A percentile compares a stretch with the other conserved stretches of the same genome.
Conservation (phyloP, 2,329 filamentous ascomycete genomes). For the Aspergillus nomiae region DNA sequence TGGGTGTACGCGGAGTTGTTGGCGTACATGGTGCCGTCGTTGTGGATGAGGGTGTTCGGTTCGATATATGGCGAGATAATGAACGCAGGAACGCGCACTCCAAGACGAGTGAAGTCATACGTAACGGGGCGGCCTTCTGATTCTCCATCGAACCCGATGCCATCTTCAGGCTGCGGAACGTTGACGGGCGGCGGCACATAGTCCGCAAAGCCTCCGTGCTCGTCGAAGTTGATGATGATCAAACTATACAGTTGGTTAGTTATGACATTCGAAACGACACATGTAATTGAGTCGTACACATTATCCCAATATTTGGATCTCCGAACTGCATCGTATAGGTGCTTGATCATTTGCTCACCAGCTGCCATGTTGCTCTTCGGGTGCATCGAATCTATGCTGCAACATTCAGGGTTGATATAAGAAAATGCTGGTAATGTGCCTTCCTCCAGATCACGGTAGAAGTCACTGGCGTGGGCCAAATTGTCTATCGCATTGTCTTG, state of each 20-base stretch:
- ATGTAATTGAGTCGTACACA: conserved; percentile 16
- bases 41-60: conserved; percentile 39
- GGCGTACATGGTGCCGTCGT: conserved; percentile 41
- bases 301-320: conserved; percentile 43
- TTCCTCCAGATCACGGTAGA: conserved; percentile 66
- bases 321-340: conserved; percentile 46
- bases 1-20: conserved; percentile 43
- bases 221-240: conserved; percentile 45
- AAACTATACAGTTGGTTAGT: conserved; percentile 22
- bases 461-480: conserved; percentile 43
- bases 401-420: conserved; percentile 49
- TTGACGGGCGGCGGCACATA: conserved; percentile 42
- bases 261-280: background rate
- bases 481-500: conserved; percentile 39
- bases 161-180: conserved; percentile 37
- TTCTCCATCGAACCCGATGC: conserved; percentile 31
- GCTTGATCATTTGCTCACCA: conserved; percentile 44
- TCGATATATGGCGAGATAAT: conserved; percentile 38
- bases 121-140: conserved; percentile 36
- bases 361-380: conserved; percentile 41
- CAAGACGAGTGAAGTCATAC: conserved; percentile 43
- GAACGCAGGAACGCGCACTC: conserved; percentile 42
- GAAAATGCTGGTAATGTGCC: conserved; percentile 70
- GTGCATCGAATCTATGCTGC: conserved; percentile 41
- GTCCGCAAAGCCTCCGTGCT: conserved; percentile 46